Evolutionary conservation across 768 basidiomycete genomes (phyloP), one percentile per base, ranked within the genome.

Genomic region (Collybia mongolica): DNA sequence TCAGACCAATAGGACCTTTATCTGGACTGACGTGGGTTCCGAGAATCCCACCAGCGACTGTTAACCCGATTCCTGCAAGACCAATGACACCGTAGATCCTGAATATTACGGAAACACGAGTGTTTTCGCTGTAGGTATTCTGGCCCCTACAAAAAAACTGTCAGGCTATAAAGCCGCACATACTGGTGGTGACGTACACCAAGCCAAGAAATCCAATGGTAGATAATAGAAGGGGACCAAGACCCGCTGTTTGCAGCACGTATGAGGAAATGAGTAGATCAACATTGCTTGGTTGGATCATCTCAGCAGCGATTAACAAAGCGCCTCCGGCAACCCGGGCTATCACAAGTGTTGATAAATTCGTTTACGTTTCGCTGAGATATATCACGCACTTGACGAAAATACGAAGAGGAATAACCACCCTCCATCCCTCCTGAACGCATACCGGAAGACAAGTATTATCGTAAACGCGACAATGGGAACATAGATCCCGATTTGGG

Each of bases 381-480:
- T 17, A 2, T 15, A 37, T 11, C 26, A 70, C 81, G 61, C 53
- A 84, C 85, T 65, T 39, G 77, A 53, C 9, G 83, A 75, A 53
- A 88, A 85, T 11, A 84, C 65, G 39, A 79, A 71, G n/a, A 88
- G 71, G 54, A 80, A 79, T n/a, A 87, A 63, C 84, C 84, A 89
- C 51, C 83, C 86, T 24, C 75, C 80, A 62, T 83, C 77, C 38
- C 75, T 72, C 49, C 78, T 64, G 56, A 85, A 73, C 35, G 76
- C 80, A 71, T 87, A 82, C 26, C 74, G 79, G 44, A 73, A 59
- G 42, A 74, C 65, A 41, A 85, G 63, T 37, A 73, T 61, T 42
- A 76, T 24, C 1, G 80, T 72, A 32, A 83, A 46, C 45, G 70
- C 53, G 18, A 78, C 62, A 57, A 87, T 62, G 22, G 84, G 87